Evolutionary conservation across 352 stramenopile genomes (phyloP).

Genomic region (Pythium brassicae): DNA sequence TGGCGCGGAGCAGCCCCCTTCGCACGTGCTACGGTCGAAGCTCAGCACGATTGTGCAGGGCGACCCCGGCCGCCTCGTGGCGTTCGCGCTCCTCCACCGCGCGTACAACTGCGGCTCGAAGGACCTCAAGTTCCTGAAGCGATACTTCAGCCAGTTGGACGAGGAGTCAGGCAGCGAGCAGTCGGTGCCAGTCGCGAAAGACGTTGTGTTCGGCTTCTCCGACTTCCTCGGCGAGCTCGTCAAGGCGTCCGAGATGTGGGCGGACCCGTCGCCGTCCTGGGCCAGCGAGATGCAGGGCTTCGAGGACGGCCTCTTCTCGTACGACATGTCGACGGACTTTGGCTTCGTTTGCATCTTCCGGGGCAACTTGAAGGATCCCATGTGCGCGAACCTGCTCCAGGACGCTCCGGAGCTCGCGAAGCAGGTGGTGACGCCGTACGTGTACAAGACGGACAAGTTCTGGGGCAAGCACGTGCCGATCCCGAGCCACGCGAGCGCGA

Average conservation of each 20-base stretch:
- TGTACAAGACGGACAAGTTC: conserved; percentile 31
- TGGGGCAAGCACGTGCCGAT: conserved; percentile 20
- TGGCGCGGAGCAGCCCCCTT: neutral
- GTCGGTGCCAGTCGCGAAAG: neutral
- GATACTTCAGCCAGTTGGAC: neutral
- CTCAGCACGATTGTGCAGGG: neutral
- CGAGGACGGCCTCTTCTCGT: conserved; percentile 8
- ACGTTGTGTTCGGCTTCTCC: conserved; percentile 7
- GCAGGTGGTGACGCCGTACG: conserved; percentile 7
- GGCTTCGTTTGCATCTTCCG: conserved; percentile 11
- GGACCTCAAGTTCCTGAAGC: conserved; percentile 12
- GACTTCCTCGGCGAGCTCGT: conserved; percentile 20
- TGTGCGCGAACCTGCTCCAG: neutral
- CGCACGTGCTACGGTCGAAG: neutral
- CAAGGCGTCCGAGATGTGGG: conserved; percentile 24
- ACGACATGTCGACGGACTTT: conserved; percentile 1
- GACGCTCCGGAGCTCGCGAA: neutral
- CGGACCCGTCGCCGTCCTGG: conserved; percentile 13
- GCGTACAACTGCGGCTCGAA: conserved; percentile 1
- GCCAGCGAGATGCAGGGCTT: conserved; percentile 1
- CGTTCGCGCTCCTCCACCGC: conserved; percentile 18
- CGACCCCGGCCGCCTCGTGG: conserved; percentile 4
- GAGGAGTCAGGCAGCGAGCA: neutral
- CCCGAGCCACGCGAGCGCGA: conserved; percentile 14
- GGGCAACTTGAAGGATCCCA: neutral